Evolutionary conservation across 495 filamentous ascomycete species (phyloP), one percentile per base, ranked within the genome.

Genomic region (Xylaria cubensis): DNA sequence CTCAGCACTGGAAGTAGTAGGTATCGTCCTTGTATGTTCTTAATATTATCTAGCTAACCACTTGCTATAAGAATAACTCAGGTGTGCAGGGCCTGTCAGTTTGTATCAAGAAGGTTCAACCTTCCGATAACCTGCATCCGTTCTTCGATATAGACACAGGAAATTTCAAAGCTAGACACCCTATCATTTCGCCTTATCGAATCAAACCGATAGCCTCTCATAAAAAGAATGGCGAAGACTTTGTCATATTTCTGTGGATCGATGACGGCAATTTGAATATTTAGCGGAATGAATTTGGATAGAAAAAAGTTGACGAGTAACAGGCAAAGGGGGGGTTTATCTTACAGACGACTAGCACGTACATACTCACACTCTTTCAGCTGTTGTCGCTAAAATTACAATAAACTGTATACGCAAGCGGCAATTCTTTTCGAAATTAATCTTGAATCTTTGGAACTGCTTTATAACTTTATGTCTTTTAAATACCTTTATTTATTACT

Each of bases 101-200:
- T 4, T 42, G 7, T 32, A 46, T 48, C 21, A 64, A 64, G 24
- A 4, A 26, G 24, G 62, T 46, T 8, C 36, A 46, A 29, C 36
- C 19, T 64, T 44, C 39, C 13, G 62, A 64, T 26, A 26, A 64
- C 10, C 4, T 64, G 4, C 8, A 42, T 7, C 3, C 8, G 19
- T 64, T 64, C 21, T 64, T 64, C 24, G 62, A 64, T 44, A 46
- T 42, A 4, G 24, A 64, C 7, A 46, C 62, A 10, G 62, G 62
- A 64, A 15, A 64, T 19, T 46, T 64, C 10, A 46, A 26, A 64
- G 62, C 59, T 10, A 10, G 19, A 19, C 34, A 42, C 24, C 59
- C 59, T 41, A 48, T 29, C 41, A 64, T 64, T 32, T 29, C 39
- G 21, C 36, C 62, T 15, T 1, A 17, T 9, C 34, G 21, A 26